phyloP scores from a whole-genome alignment of 2,329 filamentous ascomycete species.

The Aspergillus sp. region DNA sequence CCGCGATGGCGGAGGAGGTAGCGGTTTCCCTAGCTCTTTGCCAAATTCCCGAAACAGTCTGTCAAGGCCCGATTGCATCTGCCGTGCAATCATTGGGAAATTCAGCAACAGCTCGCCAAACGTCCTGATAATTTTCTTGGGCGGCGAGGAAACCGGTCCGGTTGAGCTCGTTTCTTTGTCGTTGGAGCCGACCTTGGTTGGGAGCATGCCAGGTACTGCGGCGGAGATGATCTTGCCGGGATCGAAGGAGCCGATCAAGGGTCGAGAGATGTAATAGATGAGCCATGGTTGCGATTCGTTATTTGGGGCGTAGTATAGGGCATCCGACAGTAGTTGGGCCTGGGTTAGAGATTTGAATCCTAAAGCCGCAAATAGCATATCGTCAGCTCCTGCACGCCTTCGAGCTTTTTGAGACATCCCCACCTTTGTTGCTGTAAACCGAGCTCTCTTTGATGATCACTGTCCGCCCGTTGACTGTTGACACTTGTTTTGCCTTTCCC shows the following conservation, averaged over 20 bases:
- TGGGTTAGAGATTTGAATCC: conserved; percentile 90
- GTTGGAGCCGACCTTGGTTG: conserved; percentile 15
- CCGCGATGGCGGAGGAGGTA: conserved; percentile 62
- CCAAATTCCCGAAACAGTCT: conserved; percentile 85
- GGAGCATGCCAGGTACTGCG: conserved; percentile 42
- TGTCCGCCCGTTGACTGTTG: conserved; percentile 84
- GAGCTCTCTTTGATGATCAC: conserved; percentile 90
- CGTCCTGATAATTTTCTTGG: conserved; percentile 82
- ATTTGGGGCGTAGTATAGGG: conserved; percentile 82
- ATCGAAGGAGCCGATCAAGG: conserved; percentile 77
- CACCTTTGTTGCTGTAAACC: conserved; percentile 95
- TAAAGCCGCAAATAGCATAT: conserved; percentile 27
- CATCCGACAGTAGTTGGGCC: conserved; percentile 75
- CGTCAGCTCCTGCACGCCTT: conserved; percentile 11
- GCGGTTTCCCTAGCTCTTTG: conserved; percentile 72
- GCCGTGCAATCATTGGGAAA: conserved; percentile 90
- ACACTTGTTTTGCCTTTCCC: conserved; percentile 89
- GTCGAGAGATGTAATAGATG: conserved; percentile 89
- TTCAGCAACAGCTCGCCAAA: conserved; percentile 85
- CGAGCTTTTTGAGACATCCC: conserved; percentile 8
- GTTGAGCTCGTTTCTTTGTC: conserved; percentile 19
- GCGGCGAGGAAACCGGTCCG: conserved; percentile 31
- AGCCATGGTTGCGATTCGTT: conserved; percentile 90
- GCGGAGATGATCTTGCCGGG: conserved; percentile 66
- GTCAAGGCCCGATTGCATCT: conserved; percentile 91